These are phyloP conservation scores for Begonia fuchsioides DNA, from an alignment of 306 rosid genomes.

Conservation along the genomic window DNA sequence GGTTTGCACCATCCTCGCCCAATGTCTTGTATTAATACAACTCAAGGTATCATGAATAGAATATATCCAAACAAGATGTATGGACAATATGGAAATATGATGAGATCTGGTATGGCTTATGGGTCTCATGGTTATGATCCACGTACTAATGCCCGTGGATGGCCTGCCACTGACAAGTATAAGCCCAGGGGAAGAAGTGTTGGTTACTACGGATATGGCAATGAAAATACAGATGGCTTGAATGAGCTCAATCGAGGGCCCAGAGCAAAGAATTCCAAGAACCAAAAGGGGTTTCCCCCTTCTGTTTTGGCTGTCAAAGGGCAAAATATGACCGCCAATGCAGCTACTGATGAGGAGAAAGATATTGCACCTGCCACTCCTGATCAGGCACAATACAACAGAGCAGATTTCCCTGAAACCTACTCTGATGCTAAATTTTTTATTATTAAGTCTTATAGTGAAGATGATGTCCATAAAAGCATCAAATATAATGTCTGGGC, in stretches of 20 bases:
- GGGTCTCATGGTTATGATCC: slow-evolving; percentile 81
- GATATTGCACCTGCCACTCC: slow-evolving; percentile 35
- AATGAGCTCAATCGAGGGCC: slow-evolving; percentile 89
- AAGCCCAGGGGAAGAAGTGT: slow-evolving; percentile 65
- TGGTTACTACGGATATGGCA: slow-evolving; percentile 67
- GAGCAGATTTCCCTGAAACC: slow-evolving; percentile 50
- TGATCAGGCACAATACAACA: slow-evolving; percentile 59
- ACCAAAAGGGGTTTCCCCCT: slow-evolving; percentile 54
- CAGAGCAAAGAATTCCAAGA: slow-evolving; percentile 71
- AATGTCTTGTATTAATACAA: slow-evolving; percentile 51
- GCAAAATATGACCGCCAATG: slow-evolving; percentile 35
- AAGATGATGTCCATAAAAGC: slow-evolving; percentile 94
- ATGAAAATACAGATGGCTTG: slow-evolving; percentile 77
- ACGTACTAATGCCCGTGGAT: slow-evolving; percentile 49
- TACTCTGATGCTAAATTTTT: slow-evolving; percentile 61
- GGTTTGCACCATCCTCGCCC: slow-evolving; percentile 92
- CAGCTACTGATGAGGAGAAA: slow-evolving; percentile 38
- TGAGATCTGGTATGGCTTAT: slow-evolving; percentile 71
- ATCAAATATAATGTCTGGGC: slow-evolving; percentile 97
- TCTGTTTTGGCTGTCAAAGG: slow-evolving; percentile 48
- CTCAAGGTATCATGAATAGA: slow-evolving; percentile 51
- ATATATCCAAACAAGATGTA: slow-evolving; percentile 69
- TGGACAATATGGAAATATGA: slow-evolving; percentile 56
- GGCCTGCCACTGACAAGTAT: slow-evolving; percentile 72
- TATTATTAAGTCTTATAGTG: slow-evolving; percentile 85